Evolutionary conservation across 176 grass and related monocot species (phyloP), one percentile per base, ranked within the genome.

Genomic region (Oryza punctata): DNA sequence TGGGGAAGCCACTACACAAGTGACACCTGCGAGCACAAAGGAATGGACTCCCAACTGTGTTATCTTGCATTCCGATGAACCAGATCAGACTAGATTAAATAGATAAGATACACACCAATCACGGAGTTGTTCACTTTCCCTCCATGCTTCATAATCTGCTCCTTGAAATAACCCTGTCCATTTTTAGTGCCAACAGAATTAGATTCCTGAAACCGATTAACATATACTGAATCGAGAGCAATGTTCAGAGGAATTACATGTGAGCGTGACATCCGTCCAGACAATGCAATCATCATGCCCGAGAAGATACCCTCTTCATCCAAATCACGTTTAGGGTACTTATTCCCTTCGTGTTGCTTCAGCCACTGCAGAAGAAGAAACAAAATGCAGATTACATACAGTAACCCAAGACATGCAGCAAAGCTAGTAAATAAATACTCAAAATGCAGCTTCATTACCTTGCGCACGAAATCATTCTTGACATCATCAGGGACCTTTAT

Each of bases 101-200:
- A 18, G 37, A 78, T 35, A 77, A 32, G 45, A 52, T 18, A 76
- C 92, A 67, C 77, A 98, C 92, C 96, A 46, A 87, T 45, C 24
- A 92, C 73, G 7, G 85, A 90, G 35, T 83, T 88, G 28, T 79
- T 87, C n/a, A 98, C 87, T 73, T 87, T 83, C 7, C 95, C 95
- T 49, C 92, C 91, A 88, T 89, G 85, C 78, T 98, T 93, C 82
- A 93, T 28, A 28, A 98, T 98, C 82, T 91, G 87, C 80, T 90
- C 88, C 52, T 78, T 95, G 84, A 90, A 95, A 76, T 94, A 91
- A 68, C 69, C 86, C 89, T 91, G 44, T 14, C 6, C 26, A 74
- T 78, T 80, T 80, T 67, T 50, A 73, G 67, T 21, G 85, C 1
- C 16, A 73, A 64, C 9, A 63, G 30, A 79, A 43, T 75, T 63